Conservation (phyloP, 2,329 filamentous ascomycete species). For the Sporothrix luriei region DNA sequence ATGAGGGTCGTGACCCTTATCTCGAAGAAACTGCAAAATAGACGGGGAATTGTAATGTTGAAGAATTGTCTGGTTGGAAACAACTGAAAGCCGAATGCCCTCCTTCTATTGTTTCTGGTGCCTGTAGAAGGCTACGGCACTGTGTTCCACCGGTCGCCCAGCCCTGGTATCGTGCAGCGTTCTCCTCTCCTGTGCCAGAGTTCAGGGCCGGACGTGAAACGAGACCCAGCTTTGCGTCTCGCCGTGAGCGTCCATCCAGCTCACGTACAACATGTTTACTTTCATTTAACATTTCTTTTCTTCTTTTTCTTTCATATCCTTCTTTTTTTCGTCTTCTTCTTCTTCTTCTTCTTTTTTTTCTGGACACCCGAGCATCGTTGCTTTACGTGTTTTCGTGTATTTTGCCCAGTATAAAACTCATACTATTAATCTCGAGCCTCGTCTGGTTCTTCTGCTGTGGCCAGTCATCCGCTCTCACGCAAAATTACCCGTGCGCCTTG, state of each 20-base stretch:
- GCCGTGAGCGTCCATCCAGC: constrained; percentile 8
- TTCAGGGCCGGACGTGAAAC: constrained; percentile 9
- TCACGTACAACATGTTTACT: too few relatives aligned
- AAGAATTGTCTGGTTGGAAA: not conserved
- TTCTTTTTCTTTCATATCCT: not conserved
- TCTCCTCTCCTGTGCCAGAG: constrained; percentile 17
- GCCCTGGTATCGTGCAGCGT: not conserved
- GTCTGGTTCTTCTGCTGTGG: not conserved
- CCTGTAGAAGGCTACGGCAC: not conserved
- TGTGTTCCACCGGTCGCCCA: constrained; percentile 17
- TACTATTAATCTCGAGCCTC: constrained; percentile 11
- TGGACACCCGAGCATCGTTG: not conserved
- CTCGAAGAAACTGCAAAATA: not conserved
- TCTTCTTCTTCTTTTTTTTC: not conserved
- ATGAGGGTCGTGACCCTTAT: not conserved
- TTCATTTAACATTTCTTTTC: not conserved
- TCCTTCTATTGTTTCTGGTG: not conserved
- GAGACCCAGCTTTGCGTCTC: not conserved
- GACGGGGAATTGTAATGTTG: not conserved
- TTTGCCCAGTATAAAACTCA: constrained; percentile 1
- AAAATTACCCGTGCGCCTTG: constrained; percentile 26
- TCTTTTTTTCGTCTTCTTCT: not conserved
- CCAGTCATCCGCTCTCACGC: not conserved
- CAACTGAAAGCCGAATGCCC: not conserved
- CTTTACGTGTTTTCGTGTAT: constrained; percentile 5